Evolutionary conservation across 441 rosid species (phyloP), one percentile per base, ranked within the genome.

Genomic region (Viola pubescens): DNA sequence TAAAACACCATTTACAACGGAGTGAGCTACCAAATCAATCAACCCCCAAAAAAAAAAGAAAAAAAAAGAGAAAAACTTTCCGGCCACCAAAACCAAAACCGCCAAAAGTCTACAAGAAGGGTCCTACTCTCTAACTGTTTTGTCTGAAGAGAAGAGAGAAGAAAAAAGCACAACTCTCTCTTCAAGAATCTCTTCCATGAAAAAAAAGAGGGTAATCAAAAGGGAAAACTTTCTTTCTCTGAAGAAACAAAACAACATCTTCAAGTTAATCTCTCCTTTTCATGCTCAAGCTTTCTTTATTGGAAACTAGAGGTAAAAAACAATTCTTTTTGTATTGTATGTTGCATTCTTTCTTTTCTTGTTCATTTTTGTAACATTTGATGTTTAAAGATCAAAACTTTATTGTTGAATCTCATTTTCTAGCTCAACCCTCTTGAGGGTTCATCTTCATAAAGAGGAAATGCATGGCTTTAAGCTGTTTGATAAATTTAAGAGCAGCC

Each of bases 401-500:
- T 49, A 0, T 26, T 43, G 7, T 16, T 54, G 46, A 37, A 47
- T 61, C 4, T 62, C 65, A 45, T 40, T 40, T 47, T 48, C 34
- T 41, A 13, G 14, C 12, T 14, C 54, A 63, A 54, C 58, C 62
- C 58, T 48, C 38, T 52, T 19, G 52, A 47, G 7, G 34, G 34
- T 26, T 9, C 47, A 54, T 37, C 4, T 53, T 39, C 52, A 54
- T 56, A 56, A 38, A 60, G 38, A 49, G 62, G 57, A 70, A 70
- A 91, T 89, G 96, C 84, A 81, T 9, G 77, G 79, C 62, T 51
- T 82, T 26, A 89, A 89, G 70, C 68, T 84, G 51, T 58, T 82
- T 3, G 98, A 92, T 54, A 84, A 77, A 58, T 83, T 85, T 59
- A 89, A 84, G 67, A 75, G 88, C 67, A 68, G 81, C 37, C 98